A percentile compares a stretch with the other conserved stretches of the same genome.
These are phyloP conservation scores for Poa annua DNA, from an alignment of 176 grass and related monocot species.

Conservation along the genomic window DNA sequence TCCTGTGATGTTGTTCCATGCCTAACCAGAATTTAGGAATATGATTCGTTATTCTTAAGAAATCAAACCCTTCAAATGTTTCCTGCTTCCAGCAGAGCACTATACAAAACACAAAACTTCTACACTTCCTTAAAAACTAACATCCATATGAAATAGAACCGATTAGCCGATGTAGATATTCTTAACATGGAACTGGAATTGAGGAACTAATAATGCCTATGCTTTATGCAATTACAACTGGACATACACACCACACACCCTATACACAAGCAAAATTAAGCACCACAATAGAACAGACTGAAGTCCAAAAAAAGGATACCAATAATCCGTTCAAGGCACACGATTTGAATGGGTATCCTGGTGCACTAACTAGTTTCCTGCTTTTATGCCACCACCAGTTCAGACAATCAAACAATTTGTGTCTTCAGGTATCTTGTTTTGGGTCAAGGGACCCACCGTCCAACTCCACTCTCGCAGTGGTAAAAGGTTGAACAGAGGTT, in stretches of 20 bases:
- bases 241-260: background rate
- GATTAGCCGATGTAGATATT: background rate
- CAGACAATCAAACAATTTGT: background rate
- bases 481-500: slow-evolving; percentile 54
- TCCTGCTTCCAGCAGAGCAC: background rate
- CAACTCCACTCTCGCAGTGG: slow-evolving; percentile 21
- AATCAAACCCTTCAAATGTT: background rate
- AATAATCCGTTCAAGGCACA: background rate
- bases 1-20: background rate
- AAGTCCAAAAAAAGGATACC: background rate
- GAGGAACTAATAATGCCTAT: background rate
- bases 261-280: background rate
- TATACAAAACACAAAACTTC: background rate
- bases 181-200: background rate
- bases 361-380: background rate
- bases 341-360: background rate
- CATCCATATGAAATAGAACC: background rate
- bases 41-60: background rate
- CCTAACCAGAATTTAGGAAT: background rate
- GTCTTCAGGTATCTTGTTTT: slow-evolving; percentile 39
- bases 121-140: background rate
- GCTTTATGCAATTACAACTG: background rate
- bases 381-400: slow-evolving; percentile 15
- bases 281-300: background rate
- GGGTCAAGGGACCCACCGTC: slow-evolving; percentile 37